Evolutionary conservation across 441 rosid species (phyloP).

Genomic region (Aleurites moluccanus): DNA sequence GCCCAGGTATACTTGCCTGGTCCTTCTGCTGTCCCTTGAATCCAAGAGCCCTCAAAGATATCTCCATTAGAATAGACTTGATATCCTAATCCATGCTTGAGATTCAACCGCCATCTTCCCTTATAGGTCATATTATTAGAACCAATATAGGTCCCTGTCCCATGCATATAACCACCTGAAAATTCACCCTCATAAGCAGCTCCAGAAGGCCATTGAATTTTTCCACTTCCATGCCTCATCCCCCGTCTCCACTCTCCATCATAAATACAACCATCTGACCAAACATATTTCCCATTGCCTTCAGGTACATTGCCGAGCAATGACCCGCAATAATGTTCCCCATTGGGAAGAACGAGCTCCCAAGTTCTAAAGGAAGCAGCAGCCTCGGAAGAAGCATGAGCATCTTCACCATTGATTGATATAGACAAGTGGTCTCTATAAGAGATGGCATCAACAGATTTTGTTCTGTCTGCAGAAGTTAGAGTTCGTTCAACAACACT

Average conservation of each 20-base stretch:
- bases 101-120: slow-evolving; percentile 92
- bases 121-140: slow-evolving; percentile 55
- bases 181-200: slow-evolving; percentile 82
- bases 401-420: slow-evolving; percentile 54
- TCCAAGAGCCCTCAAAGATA: slow-evolving; percentile 91
- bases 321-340: slow-evolving; percentile 76
- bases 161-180: slow-evolving; percentile 87
- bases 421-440: slow-evolving; percentile 42
- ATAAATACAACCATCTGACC: slow-evolving; percentile 74
- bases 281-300: slow-evolving; percentile 76
- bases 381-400: slow-evolving; percentile 47
- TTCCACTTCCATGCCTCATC: slow-evolving; percentile 85
- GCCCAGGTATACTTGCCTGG: slow-evolving; percentile 97
- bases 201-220: slow-evolving; percentile 76
- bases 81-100: slow-evolving; percentile 88
- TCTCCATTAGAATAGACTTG: slow-evolving; percentile 81
- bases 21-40: slow-evolving; percentile 89
- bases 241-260: slow-evolving; percentile 95
- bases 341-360: slow-evolving; percentile 58
- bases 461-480: slow-evolving; percentile 65
- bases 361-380: slow-evolving; percentile 59
- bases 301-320: slow-evolving; percentile 76
- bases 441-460: slow-evolving; percentile 57
- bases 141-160: slow-evolving; percentile 63
- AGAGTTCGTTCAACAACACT: slow-evolving; percentile 47